Percentiles rank a stretch among this genome's conserved stretches.
Evolutionary conservation across 1,284 basidiomycete species (phyloP).

Genomic region (Ceratobasidium sp.): DNA sequence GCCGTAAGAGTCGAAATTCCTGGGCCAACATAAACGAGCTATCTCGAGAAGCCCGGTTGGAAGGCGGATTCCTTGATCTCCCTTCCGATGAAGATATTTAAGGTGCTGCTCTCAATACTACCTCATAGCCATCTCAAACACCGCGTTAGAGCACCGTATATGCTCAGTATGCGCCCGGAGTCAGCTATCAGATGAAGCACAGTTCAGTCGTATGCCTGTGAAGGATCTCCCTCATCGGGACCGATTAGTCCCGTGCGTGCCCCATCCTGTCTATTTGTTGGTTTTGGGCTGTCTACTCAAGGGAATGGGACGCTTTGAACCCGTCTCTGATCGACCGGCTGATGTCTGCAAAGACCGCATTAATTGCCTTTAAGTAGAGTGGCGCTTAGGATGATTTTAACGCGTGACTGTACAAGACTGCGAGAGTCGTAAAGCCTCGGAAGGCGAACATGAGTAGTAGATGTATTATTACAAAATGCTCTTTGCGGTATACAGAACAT

Average conservation of each 20-base stretch:
- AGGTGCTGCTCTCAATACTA: background rate
- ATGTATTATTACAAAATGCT: no score
- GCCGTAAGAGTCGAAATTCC: background rate
- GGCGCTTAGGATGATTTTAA: no score
- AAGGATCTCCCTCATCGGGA: background rate
- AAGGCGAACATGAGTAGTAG: no score
- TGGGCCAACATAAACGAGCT: background rate
- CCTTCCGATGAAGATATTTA: no score
- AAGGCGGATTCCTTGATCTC: no score
- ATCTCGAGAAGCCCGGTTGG: background rate
- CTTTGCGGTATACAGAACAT: no score
- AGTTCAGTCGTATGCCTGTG: background rate
- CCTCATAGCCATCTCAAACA: slow-evolving; percentile 1
- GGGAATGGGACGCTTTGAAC: background rate
- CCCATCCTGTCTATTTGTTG: background rate
- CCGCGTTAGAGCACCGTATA: background rate
- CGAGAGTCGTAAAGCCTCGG: no score
- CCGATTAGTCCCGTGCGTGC: background rate
- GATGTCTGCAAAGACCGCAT: slow-evolving; percentile 2
- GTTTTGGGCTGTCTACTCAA: background rate
- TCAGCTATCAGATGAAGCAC: no score
- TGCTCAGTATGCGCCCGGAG: background rate
- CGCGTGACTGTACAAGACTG: no score
- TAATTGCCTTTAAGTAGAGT: no score
- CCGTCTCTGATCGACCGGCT: background rate